Conservation (phyloP, 176 grass and related monocot genomes). For the Musa schizocarpa region DNA sequence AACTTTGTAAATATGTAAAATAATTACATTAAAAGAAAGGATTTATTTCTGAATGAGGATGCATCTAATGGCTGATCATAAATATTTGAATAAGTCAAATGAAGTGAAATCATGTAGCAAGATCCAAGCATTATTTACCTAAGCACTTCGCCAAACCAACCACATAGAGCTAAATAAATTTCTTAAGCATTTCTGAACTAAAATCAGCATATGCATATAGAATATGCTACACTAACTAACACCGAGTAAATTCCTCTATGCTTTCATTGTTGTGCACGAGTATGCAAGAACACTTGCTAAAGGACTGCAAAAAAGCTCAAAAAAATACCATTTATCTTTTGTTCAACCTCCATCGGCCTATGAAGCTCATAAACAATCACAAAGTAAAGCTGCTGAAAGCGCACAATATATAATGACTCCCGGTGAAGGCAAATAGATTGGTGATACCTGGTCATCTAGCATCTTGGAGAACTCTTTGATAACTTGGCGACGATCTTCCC, state of each 20-base stretch:
- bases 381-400: background rate
- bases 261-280: background rate
- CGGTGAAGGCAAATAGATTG: constrained; percentile 3
- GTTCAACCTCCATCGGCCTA: background rate
- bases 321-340: background rate
- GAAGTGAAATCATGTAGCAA: too few species aligned
- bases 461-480: constrained; percentile 87
- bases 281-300: background rate
- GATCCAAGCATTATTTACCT: too few species aligned
- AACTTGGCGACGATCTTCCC: constrained; percentile 43
- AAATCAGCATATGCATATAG: background rate
- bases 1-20: too few species aligned
- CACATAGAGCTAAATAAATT: too few species aligned
- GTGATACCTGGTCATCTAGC: constrained; percentile 78
- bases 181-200: background rate
- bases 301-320: background rate
- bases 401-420: background rate
- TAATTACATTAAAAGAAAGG: too few species aligned
- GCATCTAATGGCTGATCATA: too few species aligned
- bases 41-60: too few species aligned
- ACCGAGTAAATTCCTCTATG: too few species aligned
- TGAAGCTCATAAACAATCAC: background rate
- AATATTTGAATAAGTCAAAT: too few species aligned
- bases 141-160: too few species aligned
- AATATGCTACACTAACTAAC: background rate